phyloP scores from a whole-genome alignment of 73 alveolate species.

The Urostyla sp. region DNA sequence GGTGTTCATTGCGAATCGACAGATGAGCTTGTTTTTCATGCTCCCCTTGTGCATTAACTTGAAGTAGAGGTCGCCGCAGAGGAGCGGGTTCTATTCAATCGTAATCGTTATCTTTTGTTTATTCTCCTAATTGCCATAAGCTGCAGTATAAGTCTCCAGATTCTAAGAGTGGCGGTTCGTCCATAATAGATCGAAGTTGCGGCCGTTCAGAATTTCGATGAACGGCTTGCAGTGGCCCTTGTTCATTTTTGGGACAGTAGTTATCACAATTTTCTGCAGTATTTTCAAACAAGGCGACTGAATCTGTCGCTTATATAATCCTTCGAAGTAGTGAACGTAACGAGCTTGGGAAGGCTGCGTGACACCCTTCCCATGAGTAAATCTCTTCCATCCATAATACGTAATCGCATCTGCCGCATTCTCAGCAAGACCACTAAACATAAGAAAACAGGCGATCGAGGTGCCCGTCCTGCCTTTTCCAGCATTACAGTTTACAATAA shows the following conservation, averaged over 20 bases:
- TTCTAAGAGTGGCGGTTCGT: slow-evolving; percentile 39
- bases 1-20: slow-evolving; percentile 75
- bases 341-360: slow-evolving; percentile 75
- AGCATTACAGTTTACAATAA: slow-evolving; percentile 82
- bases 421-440: slow-evolving; percentile 74
- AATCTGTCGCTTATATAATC: slow-evolving; percentile 32
- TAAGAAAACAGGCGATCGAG: slow-evolving; percentile 75
- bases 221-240: slow-evolving; percentile 69
- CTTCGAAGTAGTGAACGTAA: slow-evolving; percentile 73
- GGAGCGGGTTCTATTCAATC: slow-evolving; percentile 2
- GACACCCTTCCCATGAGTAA: slow-evolving; percentile 76
- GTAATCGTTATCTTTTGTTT: slow-evolving; percentile 34
- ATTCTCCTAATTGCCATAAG: slow-evolving; percentile 32
- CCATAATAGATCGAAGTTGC: slow-evolving; percentile 46
- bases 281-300: slow-evolving; percentile 53
- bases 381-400: slow-evolving; percentile 79
- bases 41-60: slow-evolving; percentile 40
- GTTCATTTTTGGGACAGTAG: slow-evolving; percentile 59
- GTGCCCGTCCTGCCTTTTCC: slow-evolving; percentile 92
- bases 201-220: slow-evolving; percentile 69
- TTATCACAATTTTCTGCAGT: slow-evolving; percentile 20
- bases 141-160: slow-evolving; percentile 31
- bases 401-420: slow-evolving; percentile 68
- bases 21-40: slow-evolving; percentile 58
- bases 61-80: slow-evolving; percentile 45